phyloP scores from a whole-genome alignment of 495 filamentous ascomycete species.

The Lindgomyces ingoldianus region DNA sequence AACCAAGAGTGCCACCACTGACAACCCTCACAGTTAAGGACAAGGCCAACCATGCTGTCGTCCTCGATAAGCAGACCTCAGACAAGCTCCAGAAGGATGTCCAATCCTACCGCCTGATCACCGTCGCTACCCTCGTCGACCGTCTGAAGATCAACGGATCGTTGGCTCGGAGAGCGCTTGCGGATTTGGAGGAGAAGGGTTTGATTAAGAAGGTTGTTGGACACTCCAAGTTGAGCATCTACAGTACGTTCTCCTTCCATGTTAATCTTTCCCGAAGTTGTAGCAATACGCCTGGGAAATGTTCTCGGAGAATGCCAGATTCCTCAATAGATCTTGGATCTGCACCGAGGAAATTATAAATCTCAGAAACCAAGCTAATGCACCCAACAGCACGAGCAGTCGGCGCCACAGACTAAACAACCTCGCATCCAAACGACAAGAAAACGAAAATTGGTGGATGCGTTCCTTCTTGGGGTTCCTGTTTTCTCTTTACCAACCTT shows the following conservation, averaged over 20 bases:
- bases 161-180: conserved; percentile 83
- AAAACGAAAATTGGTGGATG: conserved; percentile 5
- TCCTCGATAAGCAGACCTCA: conserved; percentile 68
- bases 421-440: conserved; percentile 1
- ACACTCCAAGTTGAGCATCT: conserved; percentile 97
- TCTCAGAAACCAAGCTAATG: too few relatives aligned
- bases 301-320: neutral
- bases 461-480: neutral
- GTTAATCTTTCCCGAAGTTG: neutral
- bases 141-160: conserved; percentile 99
- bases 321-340: neutral
- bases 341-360: neutral
- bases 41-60: conserved; percentile 96
- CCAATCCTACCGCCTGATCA: conserved; percentile 99
- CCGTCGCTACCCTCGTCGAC: conserved; percentile 97
- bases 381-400: conserved; percentile 40
- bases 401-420: conserved; percentile 38
- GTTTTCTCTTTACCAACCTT: conserved; percentile 6
- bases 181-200: conserved; percentile 96
- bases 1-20: conserved; percentile 1
- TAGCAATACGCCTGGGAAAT: neutral
- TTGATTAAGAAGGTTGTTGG: conserved; percentile 97
- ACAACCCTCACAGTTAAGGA: conserved; percentile 79
- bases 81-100: conserved; percentile 96
- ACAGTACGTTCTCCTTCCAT: conserved; percentile 67